phyloP scores from a whole-genome alignment of 805 yeast species.

The Starmerella potacharoeniae region DNA sequence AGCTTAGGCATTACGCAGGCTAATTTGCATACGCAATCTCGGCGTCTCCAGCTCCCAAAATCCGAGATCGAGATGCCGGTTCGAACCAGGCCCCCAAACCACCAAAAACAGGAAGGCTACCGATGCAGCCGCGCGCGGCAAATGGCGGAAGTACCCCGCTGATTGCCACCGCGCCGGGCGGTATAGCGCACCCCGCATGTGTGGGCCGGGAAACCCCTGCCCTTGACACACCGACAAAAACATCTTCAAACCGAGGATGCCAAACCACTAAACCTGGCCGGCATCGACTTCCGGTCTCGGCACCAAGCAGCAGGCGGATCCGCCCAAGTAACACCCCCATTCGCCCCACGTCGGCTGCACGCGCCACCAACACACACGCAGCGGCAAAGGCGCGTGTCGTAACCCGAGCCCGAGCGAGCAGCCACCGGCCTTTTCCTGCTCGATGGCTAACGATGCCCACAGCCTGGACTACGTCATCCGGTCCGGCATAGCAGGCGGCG shows the following conservation, averaged over 20 bases:
- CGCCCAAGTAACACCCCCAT: neutral
- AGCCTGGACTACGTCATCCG: slow-evolving; percentile 67
- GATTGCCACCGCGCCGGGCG: too few species aligned
- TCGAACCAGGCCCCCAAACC: too few species aligned
- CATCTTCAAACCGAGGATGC: neutral
- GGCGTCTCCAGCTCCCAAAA: too few species aligned
- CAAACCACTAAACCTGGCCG: neutral
- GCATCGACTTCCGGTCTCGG: neutral
- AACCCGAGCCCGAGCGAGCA: neutral
- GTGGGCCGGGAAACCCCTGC: neutral
- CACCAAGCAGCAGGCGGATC: neutral
- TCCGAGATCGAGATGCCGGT: too few species aligned
- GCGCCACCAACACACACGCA: too few species aligned
- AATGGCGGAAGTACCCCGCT: neutral
- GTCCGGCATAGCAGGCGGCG: slow-evolving; percentile 87
- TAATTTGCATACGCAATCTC: too few species aligned
- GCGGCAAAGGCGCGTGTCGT: neutral
- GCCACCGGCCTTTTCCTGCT: neutral
- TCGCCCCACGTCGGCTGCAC: too few species aligned
- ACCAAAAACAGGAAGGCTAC: too few species aligned
- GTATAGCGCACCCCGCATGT: neutral
- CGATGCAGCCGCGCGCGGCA: too few species aligned
- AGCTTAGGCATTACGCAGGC: too few species aligned
- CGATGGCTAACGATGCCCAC: slow-evolving; percentile 39
- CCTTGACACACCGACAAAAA: neutral